phyloP scores from a whole-genome alignment of 2,329 filamentous ascomycete genomes.

The Aspergillus sp. region DNA sequence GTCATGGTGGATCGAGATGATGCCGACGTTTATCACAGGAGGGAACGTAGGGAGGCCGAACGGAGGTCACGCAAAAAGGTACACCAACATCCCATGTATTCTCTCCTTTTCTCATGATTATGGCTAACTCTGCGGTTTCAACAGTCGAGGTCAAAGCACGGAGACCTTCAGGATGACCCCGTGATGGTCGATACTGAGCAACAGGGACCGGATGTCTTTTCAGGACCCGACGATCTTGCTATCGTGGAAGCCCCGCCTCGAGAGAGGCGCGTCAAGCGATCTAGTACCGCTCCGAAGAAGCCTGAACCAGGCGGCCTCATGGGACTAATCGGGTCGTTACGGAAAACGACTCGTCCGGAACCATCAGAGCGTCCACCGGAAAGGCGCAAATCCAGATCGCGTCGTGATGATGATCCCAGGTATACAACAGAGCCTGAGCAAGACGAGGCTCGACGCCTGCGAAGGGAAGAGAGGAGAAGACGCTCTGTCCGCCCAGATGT shows the following conservation, averaged over 20 bases:
- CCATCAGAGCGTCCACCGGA: constrained; percentile 23
- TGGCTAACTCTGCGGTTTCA: background rate
- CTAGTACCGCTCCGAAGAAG: constrained; percentile 63
- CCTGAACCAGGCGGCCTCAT: constrained; percentile 54
- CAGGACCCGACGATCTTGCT: constrained; percentile 51
- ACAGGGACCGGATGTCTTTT: constrained; percentile 43
- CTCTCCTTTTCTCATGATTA: background rate
- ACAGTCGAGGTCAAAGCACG: constrained; percentile 34
- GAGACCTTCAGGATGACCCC: constrained; percentile 47
- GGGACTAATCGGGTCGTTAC: constrained; percentile 59
- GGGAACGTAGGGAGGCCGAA: constrained; percentile 34
- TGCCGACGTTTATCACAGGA: constrained; percentile 30
- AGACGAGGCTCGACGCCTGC: constrained; percentile 32
- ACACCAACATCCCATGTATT: constrained; percentile 4
- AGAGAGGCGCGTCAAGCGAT: constrained; percentile 58
- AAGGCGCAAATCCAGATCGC: constrained; percentile 36
- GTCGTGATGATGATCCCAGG: constrained; percentile 35
- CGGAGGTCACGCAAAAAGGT: constrained; percentile 41
- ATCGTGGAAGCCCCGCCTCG: constrained; percentile 51
- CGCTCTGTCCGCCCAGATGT: constrained; percentile 48
- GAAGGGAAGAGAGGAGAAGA: constrained; percentile 36
- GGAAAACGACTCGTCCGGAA: constrained; percentile 33
- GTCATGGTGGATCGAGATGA: constrained; percentile 57
- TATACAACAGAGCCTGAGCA: constrained; percentile 36
- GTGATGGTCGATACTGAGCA: constrained; percentile 55